Base-by-base conservation (phyloP, 352 stramenopile genomes). In the Phytophthora colocasiae region DNA sequence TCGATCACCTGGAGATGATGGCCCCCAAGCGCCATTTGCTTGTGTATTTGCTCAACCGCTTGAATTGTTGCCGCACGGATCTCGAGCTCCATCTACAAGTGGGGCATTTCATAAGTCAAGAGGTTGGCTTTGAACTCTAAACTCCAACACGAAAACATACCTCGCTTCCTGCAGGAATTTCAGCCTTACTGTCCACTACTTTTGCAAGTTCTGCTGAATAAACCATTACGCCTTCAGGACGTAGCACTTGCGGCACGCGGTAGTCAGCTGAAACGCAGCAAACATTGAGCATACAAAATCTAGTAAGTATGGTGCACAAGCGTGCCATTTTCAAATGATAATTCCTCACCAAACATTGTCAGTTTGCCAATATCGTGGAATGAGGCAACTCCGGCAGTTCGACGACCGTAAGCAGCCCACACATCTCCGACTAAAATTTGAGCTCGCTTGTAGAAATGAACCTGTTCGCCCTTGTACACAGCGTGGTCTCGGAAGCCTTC, bases 401-500 rank as follows among this genome's bases (percentile, higher is more conserved):
- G 80, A 10, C 85, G 71, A 8, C 89, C 89, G 59, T 93, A 97
- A 34, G 90, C 90, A 27, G 81, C 89, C 90, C 90, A 97, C 7
- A 97, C 66, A 38, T 97, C 90, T 2, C 79, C 90, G 2, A 93
- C 85, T 17, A 97, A 69, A 62, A 97, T 97, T 63, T 97, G 90
- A 14, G 89, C 90, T 44, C 90, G 89, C 59, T 97, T 97, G 79
- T 97, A 97, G 34, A 97, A 89, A 43, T 94, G 90, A 55, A 96
- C 78, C 48, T 96, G 87, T 54, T 86, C 66, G 17, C 90, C 90
- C 9, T 81, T 80, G 73, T 96, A 95, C 29, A 97, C 72, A 1
- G 78, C 66, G 32, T 95, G 89, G 73, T 97, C 90, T 40, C 87
- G 81, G 63, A 97, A 97, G 3, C 81, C 72, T 81, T n/a, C 2